phyloP scores from a whole-genome alignment of 169 alveolate species.

The Plasmodium fragile region DNA sequence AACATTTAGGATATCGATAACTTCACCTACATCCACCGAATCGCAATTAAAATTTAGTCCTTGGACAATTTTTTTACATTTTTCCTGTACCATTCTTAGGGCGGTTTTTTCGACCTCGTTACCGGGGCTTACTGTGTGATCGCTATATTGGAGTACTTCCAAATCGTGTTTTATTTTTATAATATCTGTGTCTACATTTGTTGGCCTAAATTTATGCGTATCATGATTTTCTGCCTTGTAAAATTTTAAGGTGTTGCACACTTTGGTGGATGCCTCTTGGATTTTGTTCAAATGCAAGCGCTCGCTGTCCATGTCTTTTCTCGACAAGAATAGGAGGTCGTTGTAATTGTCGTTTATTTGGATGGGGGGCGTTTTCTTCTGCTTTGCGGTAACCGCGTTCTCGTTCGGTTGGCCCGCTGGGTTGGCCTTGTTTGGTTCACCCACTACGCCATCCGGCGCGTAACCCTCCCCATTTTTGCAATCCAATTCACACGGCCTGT shows the following conservation, averaged over 20 bases:
- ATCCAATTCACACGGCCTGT: conserved; percentile 30
- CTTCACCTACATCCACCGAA: conserved; percentile 46
- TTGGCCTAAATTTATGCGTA: conserved; percentile 45
- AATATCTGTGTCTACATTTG: conserved; percentile 8
- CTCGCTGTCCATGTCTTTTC: conserved; percentile 13
- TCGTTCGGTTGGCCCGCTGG: background rate
- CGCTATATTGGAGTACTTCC: background rate
- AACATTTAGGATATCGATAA: conserved; percentile 29
- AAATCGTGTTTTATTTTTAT: conserved; percentile 24
- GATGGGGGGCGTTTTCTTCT: background rate
- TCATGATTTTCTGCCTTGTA: conserved; percentile 71
- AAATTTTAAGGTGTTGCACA: conserved; percentile 46
- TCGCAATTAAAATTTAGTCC: conserved; percentile 51
- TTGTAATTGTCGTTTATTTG: conserved; percentile 15
- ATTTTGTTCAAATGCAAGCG: conserved; percentile 57
- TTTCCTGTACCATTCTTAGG: conserved; percentile 17
- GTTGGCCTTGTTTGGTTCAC: background rate
- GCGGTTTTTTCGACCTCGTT: conserved; percentile 3
- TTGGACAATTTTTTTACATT: conserved; percentile 63
- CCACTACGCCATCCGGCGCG: background rate
- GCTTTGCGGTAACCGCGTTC: background rate
- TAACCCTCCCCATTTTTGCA: background rate
- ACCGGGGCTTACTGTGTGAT: background rate
- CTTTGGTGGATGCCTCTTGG: conserved; percentile 14
- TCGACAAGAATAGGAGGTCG: conserved; percentile 27